Evolutionary conservation across 2,329 filamentous ascomycete genomes (phyloP).

Genomic region (Talaromyces marneffei): DNA sequence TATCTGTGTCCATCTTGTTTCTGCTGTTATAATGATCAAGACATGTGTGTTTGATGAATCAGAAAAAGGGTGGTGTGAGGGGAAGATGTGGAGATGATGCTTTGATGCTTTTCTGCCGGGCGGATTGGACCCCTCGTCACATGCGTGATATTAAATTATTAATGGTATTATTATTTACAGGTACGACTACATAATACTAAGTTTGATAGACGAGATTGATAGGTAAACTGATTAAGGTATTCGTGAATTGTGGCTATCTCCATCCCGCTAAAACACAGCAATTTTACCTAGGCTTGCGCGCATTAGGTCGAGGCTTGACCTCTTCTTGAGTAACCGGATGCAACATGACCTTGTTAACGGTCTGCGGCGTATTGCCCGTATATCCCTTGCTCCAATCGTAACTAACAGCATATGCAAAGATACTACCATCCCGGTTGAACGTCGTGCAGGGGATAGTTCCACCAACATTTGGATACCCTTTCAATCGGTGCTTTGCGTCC

Average conservation of each 20-base stretch:
- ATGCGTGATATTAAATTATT: background rate
- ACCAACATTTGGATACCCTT: conserved; percentile 78
- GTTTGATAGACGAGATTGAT: background rate
- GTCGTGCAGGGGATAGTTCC: conserved; percentile 84
- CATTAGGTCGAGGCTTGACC: conserved; percentile 51
- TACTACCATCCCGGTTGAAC: conserved; percentile 81
- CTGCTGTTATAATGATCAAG: no score
- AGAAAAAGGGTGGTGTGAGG: background rate
- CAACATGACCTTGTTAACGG: conserved; percentile 75
- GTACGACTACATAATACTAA: background rate
- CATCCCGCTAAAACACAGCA: background rate
- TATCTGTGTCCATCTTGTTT: conserved; percentile 38
- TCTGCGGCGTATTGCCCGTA: conserved; percentile 66
- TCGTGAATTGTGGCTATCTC: background rate
- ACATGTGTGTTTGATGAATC: background rate
- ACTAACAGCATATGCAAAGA: conserved; percentile 83
- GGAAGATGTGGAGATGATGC: background rate
- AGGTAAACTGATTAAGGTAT: background rate
- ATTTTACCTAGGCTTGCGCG: conserved; percentile 37
- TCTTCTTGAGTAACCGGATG: conserved; percentile 67
- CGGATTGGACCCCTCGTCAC: conserved; percentile 1
- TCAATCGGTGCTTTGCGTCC: conserved; percentile 79
- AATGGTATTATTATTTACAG: background rate
- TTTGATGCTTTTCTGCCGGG: conserved; percentile 8
- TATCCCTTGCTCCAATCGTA: conserved; percentile 99